These are phyloP conservation scores for Fomes fomentarius DNA, from an alignment of 1,284 basidiomycete genomes.

Conservation along the genomic window DNA sequence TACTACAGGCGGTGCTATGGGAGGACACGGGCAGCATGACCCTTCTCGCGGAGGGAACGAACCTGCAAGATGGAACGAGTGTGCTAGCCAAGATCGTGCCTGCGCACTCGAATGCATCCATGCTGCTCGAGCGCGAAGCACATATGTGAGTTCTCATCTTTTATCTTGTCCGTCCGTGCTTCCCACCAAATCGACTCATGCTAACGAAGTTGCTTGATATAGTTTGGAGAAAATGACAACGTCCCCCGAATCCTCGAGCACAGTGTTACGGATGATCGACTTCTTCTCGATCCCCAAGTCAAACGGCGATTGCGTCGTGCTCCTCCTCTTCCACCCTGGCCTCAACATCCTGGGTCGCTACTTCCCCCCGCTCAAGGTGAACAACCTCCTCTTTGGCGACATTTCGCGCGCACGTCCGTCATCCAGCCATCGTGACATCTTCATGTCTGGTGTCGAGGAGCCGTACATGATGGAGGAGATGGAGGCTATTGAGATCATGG, in stretches of 20 bases:
- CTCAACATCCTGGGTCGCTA: conserved; percentile 67
- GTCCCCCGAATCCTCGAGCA: conserved; percentile 54
- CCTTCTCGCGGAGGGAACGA: conserved; percentile 64
- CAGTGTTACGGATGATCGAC: conserved; percentile 61
- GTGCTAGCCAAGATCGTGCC: conserved; percentile 74
- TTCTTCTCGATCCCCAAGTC: conserved; percentile 64
- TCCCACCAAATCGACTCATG: background rate
- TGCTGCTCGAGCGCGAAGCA: conserved; percentile 71
- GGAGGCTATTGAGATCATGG: conserved; percentile 70
- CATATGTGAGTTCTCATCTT: conserved; percentile 63
- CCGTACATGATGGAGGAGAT: conserved; percentile 51
- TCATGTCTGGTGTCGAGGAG: conserved; percentile 54
- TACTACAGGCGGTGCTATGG: conserved; percentile 58
- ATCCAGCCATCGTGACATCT: conserved; percentile 49
- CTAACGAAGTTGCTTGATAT: conserved; percentile 3
- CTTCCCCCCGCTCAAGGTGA: conserved; percentile 66
- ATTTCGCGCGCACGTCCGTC: conserved; percentile 44
- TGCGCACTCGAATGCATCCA: conserved; percentile 68
- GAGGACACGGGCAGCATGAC: conserved; percentile 74
- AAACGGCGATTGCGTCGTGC: conserved; percentile 66
- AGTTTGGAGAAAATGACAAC: conserved; percentile 57
- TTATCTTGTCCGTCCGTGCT: background rate
- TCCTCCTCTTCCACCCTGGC: conserved; percentile 68
- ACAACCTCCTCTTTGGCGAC: conserved; percentile 67
- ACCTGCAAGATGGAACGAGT: conserved; percentile 67